These are phyloP conservation scores for Penicilliopsis zonata DNA, from an alignment of 495 filamentous ascomycete genomes.

Conservation along the genomic window DNA sequence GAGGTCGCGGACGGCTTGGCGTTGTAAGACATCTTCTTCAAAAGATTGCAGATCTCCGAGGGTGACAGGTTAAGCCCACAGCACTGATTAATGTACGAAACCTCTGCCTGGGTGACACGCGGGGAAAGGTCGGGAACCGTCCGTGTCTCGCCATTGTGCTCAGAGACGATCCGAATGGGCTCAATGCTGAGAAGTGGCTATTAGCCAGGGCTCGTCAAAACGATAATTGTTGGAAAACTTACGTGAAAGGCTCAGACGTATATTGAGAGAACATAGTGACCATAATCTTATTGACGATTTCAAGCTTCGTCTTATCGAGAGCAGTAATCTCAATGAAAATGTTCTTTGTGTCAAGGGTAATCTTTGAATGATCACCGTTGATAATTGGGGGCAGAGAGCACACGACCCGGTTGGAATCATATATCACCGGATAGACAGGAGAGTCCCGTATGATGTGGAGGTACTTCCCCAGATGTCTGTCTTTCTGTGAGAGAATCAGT, in stretches of 20 bases:
- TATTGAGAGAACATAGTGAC: constrained; percentile 97
- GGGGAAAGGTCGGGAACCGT: constrained; percentile 68
- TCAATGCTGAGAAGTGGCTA: constrained; percentile 46
- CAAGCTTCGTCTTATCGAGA: constrained; percentile 92
- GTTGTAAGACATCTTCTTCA: constrained; percentile 75
- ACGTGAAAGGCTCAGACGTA: constrained; percentile 75
- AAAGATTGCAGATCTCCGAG: constrained; percentile 56
- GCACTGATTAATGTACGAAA: constrained; percentile 87
- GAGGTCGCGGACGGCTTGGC: constrained; percentile 58
- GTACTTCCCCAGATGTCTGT: constrained; percentile 68
- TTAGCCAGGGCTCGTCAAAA: not conserved
- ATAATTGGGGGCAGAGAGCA: constrained; percentile 96
- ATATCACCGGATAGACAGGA: constrained; percentile 93
- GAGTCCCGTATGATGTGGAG: constrained; percentile 90
- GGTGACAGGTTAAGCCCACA: constrained; percentile 68
- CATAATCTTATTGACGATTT: constrained; percentile 89
- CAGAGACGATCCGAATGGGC: constrained; percentile 79
- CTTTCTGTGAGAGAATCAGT: constrained; percentile 39
- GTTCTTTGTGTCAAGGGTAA: constrained; percentile 77
- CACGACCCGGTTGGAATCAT: constrained; percentile 74
- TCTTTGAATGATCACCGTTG: constrained; percentile 94
- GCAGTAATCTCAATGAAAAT: constrained; percentile 96
- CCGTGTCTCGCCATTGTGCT: constrained; percentile 76
- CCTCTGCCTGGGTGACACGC: constrained; percentile 64
- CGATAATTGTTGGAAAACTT: no score